These are phyloP conservation scores for Kwoniella dejecticola DNA, from an alignment of 768 basidiomycete genomes.

Conservation along the genomic window DNA sequence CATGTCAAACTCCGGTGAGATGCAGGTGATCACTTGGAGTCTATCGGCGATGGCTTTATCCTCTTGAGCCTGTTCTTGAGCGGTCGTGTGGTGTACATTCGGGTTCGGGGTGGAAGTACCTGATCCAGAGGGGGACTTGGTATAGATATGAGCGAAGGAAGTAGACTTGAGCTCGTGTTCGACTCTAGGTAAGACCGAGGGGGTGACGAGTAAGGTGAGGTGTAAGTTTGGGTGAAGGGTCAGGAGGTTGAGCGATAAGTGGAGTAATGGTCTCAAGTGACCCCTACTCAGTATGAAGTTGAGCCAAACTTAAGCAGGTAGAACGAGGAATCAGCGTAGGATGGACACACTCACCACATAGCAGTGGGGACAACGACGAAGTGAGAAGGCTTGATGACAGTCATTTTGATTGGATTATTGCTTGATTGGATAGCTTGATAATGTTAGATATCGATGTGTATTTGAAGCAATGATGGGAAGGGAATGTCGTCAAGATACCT, in stretches of 20 bases:
- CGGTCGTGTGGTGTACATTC: background rate
- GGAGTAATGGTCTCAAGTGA: conserved; percentile 22
- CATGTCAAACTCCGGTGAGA: conserved; percentile 3
- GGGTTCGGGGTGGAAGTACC: conserved; percentile 1
- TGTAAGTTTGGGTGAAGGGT: conserved; percentile 21
- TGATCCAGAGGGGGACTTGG: background rate
- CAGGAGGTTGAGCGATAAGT: conserved; percentile 20
- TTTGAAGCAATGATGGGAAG: background rate
- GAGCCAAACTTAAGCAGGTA: background rate
- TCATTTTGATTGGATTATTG: conserved; percentile 4
- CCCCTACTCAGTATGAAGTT: conserved; percentile 8
- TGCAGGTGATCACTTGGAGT: conserved; percentile 16
- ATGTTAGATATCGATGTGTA: background rate
- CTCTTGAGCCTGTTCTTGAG: background rate
- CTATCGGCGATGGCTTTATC: conserved; percentile 7
- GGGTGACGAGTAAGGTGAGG: conserved; percentile 29
- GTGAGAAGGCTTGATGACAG: conserved; percentile 21
- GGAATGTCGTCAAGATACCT: background rate
- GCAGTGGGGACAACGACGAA: conserved; percentile 20
- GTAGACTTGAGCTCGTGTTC: conserved; percentile 26
- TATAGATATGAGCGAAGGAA: conserved; percentile 16
- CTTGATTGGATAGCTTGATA: background rate
- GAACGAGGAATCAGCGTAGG: background rate
- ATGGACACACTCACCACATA: conserved; percentile 24
- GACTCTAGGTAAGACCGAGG: conserved; percentile 9